Evolutionary conservation across 2,329 filamentous ascomycete species (phyloP).

Genomic region (Ophiostoma piceae): DNA sequence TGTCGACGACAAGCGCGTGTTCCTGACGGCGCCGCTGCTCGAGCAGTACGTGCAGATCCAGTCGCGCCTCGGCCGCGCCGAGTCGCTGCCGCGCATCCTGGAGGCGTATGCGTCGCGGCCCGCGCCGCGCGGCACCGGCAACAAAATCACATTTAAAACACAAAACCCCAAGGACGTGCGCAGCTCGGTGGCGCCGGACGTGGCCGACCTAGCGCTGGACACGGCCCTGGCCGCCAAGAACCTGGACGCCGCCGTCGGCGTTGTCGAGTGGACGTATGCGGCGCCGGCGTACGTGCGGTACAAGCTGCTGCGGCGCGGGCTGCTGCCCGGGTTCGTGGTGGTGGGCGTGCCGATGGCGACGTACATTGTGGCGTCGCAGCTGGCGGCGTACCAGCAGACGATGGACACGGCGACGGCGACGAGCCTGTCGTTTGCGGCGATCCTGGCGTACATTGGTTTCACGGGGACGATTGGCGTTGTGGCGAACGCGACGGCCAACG

Average conservation of each 20-base stretch:
- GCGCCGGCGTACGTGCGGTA: constrained; percentile 60
- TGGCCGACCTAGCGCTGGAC: constrained; percentile 69
- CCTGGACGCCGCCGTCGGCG: constrained; percentile 68
- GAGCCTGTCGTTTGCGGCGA: constrained; percentile 70
- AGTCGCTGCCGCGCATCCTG: constrained; percentile 74
- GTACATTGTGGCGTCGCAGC: constrained; percentile 64
- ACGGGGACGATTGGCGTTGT: constrained; percentile 78
- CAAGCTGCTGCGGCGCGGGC: constrained; percentile 60
- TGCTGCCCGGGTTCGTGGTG: constrained; percentile 54
- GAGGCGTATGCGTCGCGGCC: constrained; percentile 80
- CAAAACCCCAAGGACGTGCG: constrained; percentile 59
- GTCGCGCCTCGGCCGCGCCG: constrained; percentile 63
- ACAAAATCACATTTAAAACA: constrained; percentile 49
- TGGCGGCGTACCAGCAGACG: constrained; percentile 62
- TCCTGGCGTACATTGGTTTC: constrained; percentile 76
- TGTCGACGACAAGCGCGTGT: constrained; percentile 67
- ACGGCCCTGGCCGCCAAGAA: constrained; percentile 75
- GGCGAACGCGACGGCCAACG: constrained; percentile 79
- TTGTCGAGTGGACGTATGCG: constrained; percentile 65
- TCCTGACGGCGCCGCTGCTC: constrained; percentile 70
- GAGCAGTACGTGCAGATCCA: constrained; percentile 72
- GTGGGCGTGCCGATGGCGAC: constrained; percentile 59
- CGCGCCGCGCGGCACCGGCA: constrained; percentile 52
- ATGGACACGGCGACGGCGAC: constrained; percentile 74
- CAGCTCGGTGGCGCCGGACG: constrained; percentile 64